Conservation (phyloP, 1,284 basidiomycete genomes). For the Heterobasidion annosum region DNA sequence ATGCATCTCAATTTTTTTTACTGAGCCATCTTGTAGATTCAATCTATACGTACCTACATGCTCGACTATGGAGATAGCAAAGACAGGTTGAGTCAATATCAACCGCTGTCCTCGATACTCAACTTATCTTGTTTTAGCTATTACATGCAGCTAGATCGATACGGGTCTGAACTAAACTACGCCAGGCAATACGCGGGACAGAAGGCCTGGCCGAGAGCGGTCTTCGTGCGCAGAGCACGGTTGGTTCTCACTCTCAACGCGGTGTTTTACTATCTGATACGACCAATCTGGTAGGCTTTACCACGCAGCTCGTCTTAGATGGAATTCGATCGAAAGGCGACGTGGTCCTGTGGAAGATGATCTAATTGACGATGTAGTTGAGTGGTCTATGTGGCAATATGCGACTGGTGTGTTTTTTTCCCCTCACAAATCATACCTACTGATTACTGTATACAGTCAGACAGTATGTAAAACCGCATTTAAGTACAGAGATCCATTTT, state of each 20-base stretch:
- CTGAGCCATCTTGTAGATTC: slow-evolving; percentile 30
- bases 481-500: slow-evolving; percentile 1
- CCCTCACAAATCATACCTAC: slow-evolving; percentile 1
- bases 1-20: neutral
- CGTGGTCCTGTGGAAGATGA: slow-evolving; percentile 66
- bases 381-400: slow-evolving; percentile 84
- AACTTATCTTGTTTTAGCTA: slow-evolving; percentile 29
- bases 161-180: slow-evolving; percentile 50
- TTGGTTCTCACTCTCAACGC: slow-evolving; percentile 16
- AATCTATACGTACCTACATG: slow-evolving; percentile 56
- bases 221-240: slow-evolving; percentile 59
- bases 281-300: slow-evolving; percentile 35
- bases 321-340: slow-evolving; percentile 66
- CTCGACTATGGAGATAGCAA: slow-evolving; percentile 64
- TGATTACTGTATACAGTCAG: slow-evolving; percentile 23
- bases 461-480: slow-evolving; percentile 33
- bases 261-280: neutral
- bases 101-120: neutral
- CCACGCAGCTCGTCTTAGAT: slow-evolving; percentile 57
- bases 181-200: slow-evolving; percentile 61
- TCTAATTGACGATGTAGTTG: slow-evolving; percentile 74
- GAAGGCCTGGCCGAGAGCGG: slow-evolving; percentile 62
- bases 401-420: slow-evolving; percentile 38
- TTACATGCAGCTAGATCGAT: slow-evolving; percentile 50
- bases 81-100: slow-evolving; percentile 36